Percentiles rank a stretch among this genome's conserved stretches.
Evolutionary conservation across 139 green algal species (phyloP).

Genomic region (Tetradesmus lagerheimii): DNA sequence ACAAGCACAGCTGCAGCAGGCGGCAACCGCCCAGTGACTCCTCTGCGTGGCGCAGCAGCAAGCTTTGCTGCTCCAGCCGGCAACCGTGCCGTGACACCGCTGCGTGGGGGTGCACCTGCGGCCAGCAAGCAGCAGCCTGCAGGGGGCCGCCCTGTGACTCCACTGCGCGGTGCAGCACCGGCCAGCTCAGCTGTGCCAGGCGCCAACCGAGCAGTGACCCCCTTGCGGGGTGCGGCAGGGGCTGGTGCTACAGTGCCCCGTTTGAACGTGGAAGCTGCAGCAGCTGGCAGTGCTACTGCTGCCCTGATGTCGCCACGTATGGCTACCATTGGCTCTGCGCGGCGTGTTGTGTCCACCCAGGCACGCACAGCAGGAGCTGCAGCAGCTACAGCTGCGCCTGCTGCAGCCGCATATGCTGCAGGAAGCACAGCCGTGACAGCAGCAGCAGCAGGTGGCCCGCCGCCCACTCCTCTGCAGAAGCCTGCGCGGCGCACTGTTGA

Average conservation of each 20-base stretch:
- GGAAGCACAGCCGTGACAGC: background rate
- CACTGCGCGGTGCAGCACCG: background rate
- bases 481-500: slow-evolving; percentile 16
- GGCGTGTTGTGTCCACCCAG: slow-evolving; percentile 7
- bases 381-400: background rate
- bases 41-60: background rate
- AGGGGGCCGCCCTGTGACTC: background rate
- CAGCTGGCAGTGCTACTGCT: background rate
- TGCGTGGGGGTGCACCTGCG: background rate
- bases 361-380: background rate
- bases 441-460: background rate
- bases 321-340: slow-evolving; percentile 15
- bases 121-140: slow-evolving; percentile 37
- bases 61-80: background rate
- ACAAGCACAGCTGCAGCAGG: background rate
- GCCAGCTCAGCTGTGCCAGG: background rate
- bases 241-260: background rate
- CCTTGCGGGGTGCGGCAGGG: background rate
- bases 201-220: background rate
- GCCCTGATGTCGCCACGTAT: slow-evolving; percentile 20
- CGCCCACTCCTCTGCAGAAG: slow-evolving; percentile 29
- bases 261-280: background rate
- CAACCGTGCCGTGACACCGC: background rate
- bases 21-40: background rate
- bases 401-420: background rate